Base-by-base conservation (phyloP, 2,329 filamentous ascomycete species). In the Clarireedia paspali region DNA sequence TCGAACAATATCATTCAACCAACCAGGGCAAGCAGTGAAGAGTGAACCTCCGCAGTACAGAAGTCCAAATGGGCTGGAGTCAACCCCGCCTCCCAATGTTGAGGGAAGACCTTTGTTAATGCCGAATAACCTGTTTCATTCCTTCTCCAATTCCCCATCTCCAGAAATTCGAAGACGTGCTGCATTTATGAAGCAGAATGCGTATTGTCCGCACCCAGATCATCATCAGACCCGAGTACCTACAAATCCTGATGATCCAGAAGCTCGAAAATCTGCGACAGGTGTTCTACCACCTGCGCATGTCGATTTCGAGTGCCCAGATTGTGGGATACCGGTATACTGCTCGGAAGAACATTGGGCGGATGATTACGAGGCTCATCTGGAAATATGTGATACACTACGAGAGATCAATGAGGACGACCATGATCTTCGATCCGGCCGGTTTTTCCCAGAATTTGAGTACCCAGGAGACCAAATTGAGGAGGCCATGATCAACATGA, bases 331-430 rank as follows among this genome's bases (percentile, higher is more conserved):
- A 44, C 91, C 95, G 0, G 85, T 96, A 6, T 95, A 94, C 70
- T 99, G 94, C 75, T 92, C 84, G 64, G 88, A 96, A 72, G 87
- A 90, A 64, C 94, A 99, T 70, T 97, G 92, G 88, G 90, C 88
- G 69, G 90, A 95, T 64, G 90, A 97, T 71, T 99, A 96, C 68
- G 92, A 97, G 72, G 81, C 85, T 17, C 94, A 99, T 71, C 72
- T 99, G 59, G 83, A 96, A 68, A 85, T 99, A 38, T 99, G 94
- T 71, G 92, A 99, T 67, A 88, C 88, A 0, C 75, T 99, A 56
- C 80, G 87, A 62, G 87, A 97, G 73, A 92, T 96, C 73, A 99
- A 99, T 64, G 94, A 99, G 74, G 94, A 99, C 68, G 94, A 99
- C 64, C 95, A 99, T 68, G 94, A 99, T 70, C 74, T 99, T 63